Evolutionary conservation across 106 monocot species (phyloP), one percentile per base, ranked within the genome.

Genomic region (Dactylorhiza incarnata): DNA sequence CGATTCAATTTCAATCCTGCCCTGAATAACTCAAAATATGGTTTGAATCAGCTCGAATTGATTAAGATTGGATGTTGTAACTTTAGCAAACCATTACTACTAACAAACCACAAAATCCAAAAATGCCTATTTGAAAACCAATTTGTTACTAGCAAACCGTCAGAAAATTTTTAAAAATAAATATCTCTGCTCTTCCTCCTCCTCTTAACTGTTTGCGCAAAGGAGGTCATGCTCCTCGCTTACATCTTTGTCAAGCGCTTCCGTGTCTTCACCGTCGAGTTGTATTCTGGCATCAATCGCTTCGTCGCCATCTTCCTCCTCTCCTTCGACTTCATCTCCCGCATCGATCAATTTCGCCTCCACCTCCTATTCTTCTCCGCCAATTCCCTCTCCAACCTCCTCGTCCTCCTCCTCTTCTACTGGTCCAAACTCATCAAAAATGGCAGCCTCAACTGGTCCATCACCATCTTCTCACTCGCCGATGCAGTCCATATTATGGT

Each of bases 211-310:
- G n/a, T n/a, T n/a, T n/a, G n/a, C n/a, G n/a, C n/a, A n/a, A n/a
- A n/a, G n/a, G n/a, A n/a, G n/a, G 76, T 83, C 19, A 86, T 89
- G 83, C 72, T 89, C 81, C 51, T 83, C 7, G 89, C 86, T 29
- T 89, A 86, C 63, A 81, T 70, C 46, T 86, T 84, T 4, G 81
- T 86, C 19, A 78, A 74, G 45, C 83, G 81, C 78, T 86, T 86
- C 86, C 79, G 82, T 59, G 62, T 89, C 76, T 89, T 89, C 89
- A 86, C 89, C 16, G 73, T 86, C 9, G 89, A 86, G 9, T 86
- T 86, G 48, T 89, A 86, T 79, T 78, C 89, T 13, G 89, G 89
- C 50, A 89, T 89, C 70, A 89, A 89, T 79, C 83, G 89, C 24
- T 85, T 89, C 76, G 88, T 85, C 24, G 85, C 85, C 29, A 72